Evolutionary conservation across 192 early-diverging fungal species (phyloP), one percentile per base, ranked within the genome.

Genomic region (Podochytrium sp.): DNA sequence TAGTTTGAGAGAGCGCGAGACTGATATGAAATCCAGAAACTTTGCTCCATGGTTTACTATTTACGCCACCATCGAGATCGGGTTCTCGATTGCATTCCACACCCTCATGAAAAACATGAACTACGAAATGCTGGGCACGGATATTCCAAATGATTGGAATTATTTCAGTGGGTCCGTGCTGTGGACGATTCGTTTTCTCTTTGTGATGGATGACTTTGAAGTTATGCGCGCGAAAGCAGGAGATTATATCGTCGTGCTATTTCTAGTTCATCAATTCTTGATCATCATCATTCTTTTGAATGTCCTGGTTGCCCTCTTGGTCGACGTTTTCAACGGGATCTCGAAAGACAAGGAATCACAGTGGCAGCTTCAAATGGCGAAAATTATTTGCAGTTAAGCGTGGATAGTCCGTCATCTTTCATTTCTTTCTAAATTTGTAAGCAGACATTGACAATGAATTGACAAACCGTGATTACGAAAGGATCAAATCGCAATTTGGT

Each of bases 361-460:
- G 25, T 69, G 66, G 66, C 50, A 55, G 10, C 32, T 69, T 2
- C 66, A 69, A 39, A 69, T 69, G 66, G 66, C 66, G 1, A 69
- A 35, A 69, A 69, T 69, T 32, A 55, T 39, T 1, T 25, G 33
- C 25, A 55, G 25, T 55, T n/a, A n/a, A n/a, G n/a, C n/a, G n/a
- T n/a, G n/a, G n/a, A n/a, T n/a, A n/a, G n/a, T n/a, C n/a, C n/a
- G n/a, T n/a, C n/a, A n/a, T n/a, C n/a, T n/a, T n/a, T n/a, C n/a
- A n/a, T n/a, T n/a, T n/a, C n/a, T n/a, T n/a, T n/a, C n/a, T n/a
- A n/a, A n/a, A n/a, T n/a, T n/a, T n/a, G n/a, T n/a, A n/a, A n/a
- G n/a, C n/a, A n/a, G n/a, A n/a, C n/a, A n/a, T n/a, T n/a, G n/a
- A n/a, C n/a, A n/a, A n/a, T n/a, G n/a, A n/a, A n/a, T n/a, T n/a